Percentiles rank a stretch among this genome's conserved stretches.
Conservation (phyloP, 306 rosid genomes). For the Trifolium fragiferum region DNA sequence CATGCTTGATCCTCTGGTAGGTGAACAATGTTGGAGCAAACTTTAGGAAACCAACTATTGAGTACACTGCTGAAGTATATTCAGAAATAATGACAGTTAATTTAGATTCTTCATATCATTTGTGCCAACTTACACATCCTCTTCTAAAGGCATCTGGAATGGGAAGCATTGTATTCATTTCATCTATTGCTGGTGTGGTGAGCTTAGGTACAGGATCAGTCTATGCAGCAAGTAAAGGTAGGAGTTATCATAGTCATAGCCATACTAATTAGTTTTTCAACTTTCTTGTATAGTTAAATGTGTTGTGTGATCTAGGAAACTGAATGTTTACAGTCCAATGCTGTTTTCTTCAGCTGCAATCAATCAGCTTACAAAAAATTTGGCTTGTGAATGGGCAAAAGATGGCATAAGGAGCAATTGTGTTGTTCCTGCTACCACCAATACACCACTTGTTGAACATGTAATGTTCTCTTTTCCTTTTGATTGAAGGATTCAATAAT, state of each 20-base stretch:
- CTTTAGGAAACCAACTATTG: conserved; percentile 76
- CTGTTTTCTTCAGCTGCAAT: conserved; percentile 75
- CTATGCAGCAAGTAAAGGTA: conserved; percentile 84
- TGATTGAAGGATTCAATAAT: neutral
- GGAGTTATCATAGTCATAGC: conserved; percentile 29
- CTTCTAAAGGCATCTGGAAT: conserved; percentile 75
- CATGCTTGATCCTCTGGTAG: conserved; percentile 46
- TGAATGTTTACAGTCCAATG: conserved; percentile 22
- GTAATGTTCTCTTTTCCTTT: conserved; percentile 53
- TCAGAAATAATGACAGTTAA: conserved; percentile 60
- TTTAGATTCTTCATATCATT: conserved; percentile 71
- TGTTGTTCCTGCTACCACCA: conserved; percentile 83
- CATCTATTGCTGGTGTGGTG: conserved; percentile 70
- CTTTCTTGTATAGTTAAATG: conserved; percentile 23
- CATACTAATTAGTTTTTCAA: conserved; percentile 6
- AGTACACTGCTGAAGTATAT: conserved; percentile 66
- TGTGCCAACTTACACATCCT: conserved; percentile 77
- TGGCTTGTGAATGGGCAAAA: conserved; percentile 96
- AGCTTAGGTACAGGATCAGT: conserved; percentile 63
- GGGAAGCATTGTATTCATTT: conserved; percentile 86
- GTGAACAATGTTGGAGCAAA: conserved; percentile 87
- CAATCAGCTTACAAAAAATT: conserved; percentile 75
- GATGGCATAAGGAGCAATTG: conserved; percentile 80
- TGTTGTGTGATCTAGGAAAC: conserved; percentile 17
- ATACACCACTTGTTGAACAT: conserved; percentile 65